phyloP scores from a whole-genome alignment of 495 filamentous ascomycete genomes.

The Penicillium flavigenum region DNA sequence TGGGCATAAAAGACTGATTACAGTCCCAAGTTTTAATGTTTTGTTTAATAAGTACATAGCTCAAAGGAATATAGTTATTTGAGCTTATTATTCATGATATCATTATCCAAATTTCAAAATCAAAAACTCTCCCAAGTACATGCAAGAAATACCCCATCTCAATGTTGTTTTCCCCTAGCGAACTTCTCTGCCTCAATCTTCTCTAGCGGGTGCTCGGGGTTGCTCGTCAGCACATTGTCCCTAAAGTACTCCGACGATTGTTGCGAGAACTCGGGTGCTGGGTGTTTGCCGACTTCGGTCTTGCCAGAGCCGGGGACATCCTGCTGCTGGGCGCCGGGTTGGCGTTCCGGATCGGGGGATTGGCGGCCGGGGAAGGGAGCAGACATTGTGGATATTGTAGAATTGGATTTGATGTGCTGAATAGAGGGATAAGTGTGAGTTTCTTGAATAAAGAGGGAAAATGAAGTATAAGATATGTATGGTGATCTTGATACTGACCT shows the following conservation, averaged over 20 bases:
- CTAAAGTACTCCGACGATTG: slow-evolving; percentile 39
- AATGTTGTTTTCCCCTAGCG: slow-evolving; percentile 40
- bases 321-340: slow-evolving; percentile 62
- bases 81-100: slow-evolving; percentile 10
- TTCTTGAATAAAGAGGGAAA: not conserved
- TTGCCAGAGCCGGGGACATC: slow-evolving; percentile 58
- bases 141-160: not conserved
- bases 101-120: slow-evolving; percentile 2
- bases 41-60: not conserved
- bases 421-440: not conserved
- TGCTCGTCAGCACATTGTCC: slow-evolving; percentile 45
- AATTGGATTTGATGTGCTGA: slow-evolving; percentile 10
- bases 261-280: slow-evolving; percentile 37
- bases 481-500: slow-evolving; percentile 1
- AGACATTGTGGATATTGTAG: slow-evolving; percentile 31
- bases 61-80: not conserved
- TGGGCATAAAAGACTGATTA: not conserved
- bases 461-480: slow-evolving; percentile 3
- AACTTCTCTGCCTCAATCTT: slow-evolving; percentile 66
- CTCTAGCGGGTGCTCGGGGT: slow-evolving; percentile 71
- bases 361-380: slow-evolving; percentile 62
- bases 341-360: slow-evolving; percentile 74
- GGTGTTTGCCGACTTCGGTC: slow-evolving; percentile 44
- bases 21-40: not conserved
- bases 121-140: not conserved